Base-by-base conservation (phyloP, 2,329 filamentous ascomycete genomes). In the Geosmithia flava region DNA sequence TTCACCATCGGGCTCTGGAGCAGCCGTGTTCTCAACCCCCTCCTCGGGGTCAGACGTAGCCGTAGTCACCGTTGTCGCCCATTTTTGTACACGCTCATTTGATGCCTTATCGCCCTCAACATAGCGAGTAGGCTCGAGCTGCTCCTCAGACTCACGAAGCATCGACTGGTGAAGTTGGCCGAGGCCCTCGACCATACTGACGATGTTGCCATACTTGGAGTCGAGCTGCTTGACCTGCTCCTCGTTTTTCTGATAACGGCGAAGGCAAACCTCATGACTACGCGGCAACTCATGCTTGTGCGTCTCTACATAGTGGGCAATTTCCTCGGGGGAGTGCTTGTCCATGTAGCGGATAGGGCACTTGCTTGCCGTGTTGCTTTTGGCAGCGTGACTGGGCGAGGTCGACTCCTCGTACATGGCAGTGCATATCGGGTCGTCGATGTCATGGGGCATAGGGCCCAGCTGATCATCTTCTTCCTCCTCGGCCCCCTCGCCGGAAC, bases 271-370 rank as follows among this genome's bases (percentile, higher is more conserved):
- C 61, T 94, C 88, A 65, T 97, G 91, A 62, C 89, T 96, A 56
- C 91, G 80, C 10, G 91, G 91, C 48, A 97, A 78, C 63, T 95
- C 86, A 65, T 97, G 90, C 64, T 96, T 96, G 69, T 96, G 90
- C 47, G 83, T 89, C 63, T 96, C 87, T 59, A 97, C 88, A 63
- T 95, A 97, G 58, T 85, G 80, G 15, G 91, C 91, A 52, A 97
- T 83, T 61, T 96, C 90, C 68, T 95, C 87, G 2, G 91, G 87
- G 2, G 88, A 89, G 60, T 95, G 90, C 62, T 95, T 84, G 64
- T 96, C 85, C 60, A 96, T 72, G 67, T 85, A 96, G 45, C 91
- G 85, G 51, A 97, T 97, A 2, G 91, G 91, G 64, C 91, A 97
- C 60, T 88, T 88, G 49, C 78, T 65, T 39, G 64, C 71, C 17